These are phyloP conservation scores for Tetraselmis chui DNA, from an alignment of 139 green algal genomes.

Conservation along the genomic window DNA sequence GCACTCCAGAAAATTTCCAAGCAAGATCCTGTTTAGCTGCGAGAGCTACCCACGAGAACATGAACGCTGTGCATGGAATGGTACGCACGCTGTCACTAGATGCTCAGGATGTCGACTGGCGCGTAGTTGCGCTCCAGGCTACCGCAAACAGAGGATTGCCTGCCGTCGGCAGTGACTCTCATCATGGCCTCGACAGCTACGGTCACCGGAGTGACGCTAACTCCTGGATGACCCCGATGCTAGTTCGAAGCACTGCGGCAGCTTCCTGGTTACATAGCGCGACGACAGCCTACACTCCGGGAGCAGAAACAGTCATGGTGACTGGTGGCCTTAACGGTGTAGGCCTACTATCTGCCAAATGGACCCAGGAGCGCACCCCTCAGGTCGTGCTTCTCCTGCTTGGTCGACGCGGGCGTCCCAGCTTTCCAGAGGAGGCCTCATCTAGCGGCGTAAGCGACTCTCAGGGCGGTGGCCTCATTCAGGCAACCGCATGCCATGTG, in stretches of 20 bases:
- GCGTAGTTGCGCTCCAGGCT: not conserved
- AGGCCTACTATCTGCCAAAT: not conserved
- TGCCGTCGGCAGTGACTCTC: not conserved
- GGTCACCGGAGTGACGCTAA: not conserved
- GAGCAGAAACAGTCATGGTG: not conserved
- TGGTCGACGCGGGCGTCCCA: not conserved
- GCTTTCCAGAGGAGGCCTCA: not conserved
- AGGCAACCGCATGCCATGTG: not conserved
- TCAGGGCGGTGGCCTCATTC: not conserved
- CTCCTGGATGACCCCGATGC: not conserved
- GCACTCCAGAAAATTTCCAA: not conserved
- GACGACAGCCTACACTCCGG: too few relatives aligned
- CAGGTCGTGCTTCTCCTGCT: not conserved
- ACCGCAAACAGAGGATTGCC: too few relatives aligned
- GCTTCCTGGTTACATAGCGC: too few relatives aligned
- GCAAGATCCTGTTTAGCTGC: not conserved
- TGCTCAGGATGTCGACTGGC: not conserved
- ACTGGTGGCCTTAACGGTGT: not conserved
- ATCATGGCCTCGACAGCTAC: not conserved
- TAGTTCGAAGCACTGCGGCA: not conserved
- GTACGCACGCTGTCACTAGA: not conserved
- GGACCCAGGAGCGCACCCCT: not conserved
- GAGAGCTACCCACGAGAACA: not conserved
- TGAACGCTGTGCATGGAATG: not conserved
- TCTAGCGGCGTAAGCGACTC: too few relatives aligned